These are phyloP conservation scores for Dioszegia aurantiaca DNA, from an alignment of 768 basidiomycete species.

Conservation along the genomic window DNA sequence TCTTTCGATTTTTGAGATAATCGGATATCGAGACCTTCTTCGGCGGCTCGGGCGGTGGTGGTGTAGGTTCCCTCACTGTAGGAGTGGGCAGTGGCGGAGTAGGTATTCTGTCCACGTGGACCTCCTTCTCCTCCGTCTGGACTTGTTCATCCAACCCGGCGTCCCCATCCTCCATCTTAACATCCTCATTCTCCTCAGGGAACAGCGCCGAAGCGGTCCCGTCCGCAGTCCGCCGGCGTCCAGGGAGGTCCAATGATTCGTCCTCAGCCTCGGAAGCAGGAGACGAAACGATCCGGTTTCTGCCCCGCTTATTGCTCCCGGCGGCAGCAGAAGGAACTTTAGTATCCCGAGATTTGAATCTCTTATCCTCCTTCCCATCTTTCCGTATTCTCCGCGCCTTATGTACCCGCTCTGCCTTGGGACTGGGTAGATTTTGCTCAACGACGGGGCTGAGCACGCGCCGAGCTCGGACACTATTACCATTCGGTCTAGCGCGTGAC, in stretches of 20 bases:
- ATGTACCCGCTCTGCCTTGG: background rate
- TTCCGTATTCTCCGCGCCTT: conserved; percentile 1
- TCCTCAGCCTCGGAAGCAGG: conserved; percentile 25
- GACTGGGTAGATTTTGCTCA: conserved; percentile 4
- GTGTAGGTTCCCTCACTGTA: conserved; percentile 18
- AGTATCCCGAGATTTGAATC: conserved; percentile 1
- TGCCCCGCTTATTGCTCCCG: conserved; percentile 9
- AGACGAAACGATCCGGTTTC: conserved; percentile 32
- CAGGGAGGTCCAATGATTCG: conserved; percentile 17
- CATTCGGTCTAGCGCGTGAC: no score
- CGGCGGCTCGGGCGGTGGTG: conserved; percentile 32
- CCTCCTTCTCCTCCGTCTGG: conserved; percentile 69
- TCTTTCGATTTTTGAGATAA: conserved; percentile 35
- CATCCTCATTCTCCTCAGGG: conserved; percentile 67
- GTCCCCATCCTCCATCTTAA: conserved; percentile 91
- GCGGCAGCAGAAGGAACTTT: background rate
- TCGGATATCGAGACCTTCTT: conserved; percentile 41
- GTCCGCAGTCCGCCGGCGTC: background rate
- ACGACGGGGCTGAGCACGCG: conserved; percentile 1
- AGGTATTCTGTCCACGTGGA: background rate
- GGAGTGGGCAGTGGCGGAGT: conserved; percentile 14
- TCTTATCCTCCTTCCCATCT: conserved; percentile 12
- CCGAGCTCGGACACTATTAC: background rate
- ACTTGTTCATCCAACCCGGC: conserved; percentile 49
- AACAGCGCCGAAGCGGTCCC: background rate